These are phyloP conservation scores for Fomitopsis pulvina DNA, from an alignment of 768 basidiomycete genomes.

Conservation along the genomic window DNA sequence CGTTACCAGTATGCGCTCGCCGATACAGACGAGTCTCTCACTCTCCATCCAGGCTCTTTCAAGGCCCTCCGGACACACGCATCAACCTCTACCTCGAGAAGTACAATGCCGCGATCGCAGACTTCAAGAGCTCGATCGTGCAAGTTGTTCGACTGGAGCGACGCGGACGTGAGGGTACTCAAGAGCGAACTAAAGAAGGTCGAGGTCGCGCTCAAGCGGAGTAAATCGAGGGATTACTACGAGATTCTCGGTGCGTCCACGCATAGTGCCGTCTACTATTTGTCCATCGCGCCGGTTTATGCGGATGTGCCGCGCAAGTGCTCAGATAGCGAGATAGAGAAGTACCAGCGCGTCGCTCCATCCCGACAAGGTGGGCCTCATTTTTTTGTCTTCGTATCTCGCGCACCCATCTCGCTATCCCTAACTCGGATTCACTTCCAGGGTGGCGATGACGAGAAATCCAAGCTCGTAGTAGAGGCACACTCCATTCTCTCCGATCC, in stretches of 20 bases:
- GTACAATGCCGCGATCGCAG: conserved; percentile 62
- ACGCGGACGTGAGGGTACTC: conserved; percentile 56
- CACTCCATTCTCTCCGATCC: conserved; percentile 79
- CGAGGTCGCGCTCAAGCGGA: conserved; percentile 74
- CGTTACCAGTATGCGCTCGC: conserved; percentile 59
- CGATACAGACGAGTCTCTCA: conserved; percentile 66
- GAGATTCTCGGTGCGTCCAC: conserved; percentile 51
- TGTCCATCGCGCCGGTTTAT: not conserved
- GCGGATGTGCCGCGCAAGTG: conserved; percentile 49
- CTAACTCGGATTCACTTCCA: conserved; percentile 20
- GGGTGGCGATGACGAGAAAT: conserved; percentile 95
- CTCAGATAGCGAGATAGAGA: conserved; percentile 73
- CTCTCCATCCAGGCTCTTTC: conserved; percentile 59
- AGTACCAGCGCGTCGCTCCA: conserved; percentile 85
- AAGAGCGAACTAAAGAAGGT: conserved; percentile 71
- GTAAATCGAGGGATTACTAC: conserved; percentile 89
- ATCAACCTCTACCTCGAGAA: conserved; percentile 70
- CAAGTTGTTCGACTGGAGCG: conserved; percentile 59
- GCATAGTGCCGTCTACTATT: not conserved
- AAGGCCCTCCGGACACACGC: conserved; percentile 82
- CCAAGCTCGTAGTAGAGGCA: conserved; percentile 85
- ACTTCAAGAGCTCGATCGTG: conserved; percentile 78
- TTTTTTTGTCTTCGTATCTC: not conserved
- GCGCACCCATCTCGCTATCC: not conserved
- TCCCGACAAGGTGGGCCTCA: conserved; percentile 76